Evolutionary conservation across 139 green algal species (phyloP).

Genomic region (Tetradesmus obliquus): DNA sequence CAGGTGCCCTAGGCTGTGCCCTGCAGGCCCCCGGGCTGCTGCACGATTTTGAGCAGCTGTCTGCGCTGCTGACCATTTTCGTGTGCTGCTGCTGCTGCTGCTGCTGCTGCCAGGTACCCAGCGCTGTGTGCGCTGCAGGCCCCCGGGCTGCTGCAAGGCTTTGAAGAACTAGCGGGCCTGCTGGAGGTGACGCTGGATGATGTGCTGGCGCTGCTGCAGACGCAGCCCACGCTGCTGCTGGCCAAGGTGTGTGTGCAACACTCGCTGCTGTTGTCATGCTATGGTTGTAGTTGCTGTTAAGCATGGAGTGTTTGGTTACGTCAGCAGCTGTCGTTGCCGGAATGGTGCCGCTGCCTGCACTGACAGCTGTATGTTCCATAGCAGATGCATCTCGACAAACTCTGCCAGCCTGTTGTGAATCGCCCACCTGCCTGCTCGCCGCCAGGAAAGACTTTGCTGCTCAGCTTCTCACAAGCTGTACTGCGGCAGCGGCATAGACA

Average conservation of each 20-base stretch:
- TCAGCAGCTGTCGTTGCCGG: too few species aligned
- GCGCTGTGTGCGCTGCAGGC: neutral
- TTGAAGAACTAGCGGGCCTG: conserved; percentile 40
- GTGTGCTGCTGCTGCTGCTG: too few species aligned
- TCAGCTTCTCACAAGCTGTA: too few species aligned
- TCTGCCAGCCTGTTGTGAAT: too few species aligned
- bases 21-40: neutral
- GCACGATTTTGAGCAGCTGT: conserved; percentile 42
- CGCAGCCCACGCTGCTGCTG: conserved; percentile 62
- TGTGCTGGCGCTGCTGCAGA: conserved; percentile 46
- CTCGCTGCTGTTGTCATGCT: neutral
- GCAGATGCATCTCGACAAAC: too few species aligned
- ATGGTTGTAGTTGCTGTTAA: too few species aligned
- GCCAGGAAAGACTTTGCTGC: neutral
- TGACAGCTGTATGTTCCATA: too few species aligned
- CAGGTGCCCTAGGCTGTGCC: conserved; percentile 2
- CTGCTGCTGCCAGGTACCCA: conserved; percentile 6
- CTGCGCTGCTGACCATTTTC: neutral
- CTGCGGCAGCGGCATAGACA: too few species aligned
- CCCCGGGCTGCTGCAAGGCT: neutral
- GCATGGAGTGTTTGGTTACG: too few species aligned
- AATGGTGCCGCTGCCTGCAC: too few species aligned
- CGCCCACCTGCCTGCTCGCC: neutral
- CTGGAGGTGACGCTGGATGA: conserved; percentile 45
- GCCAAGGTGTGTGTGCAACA: conserved; percentile 43